Percentiles rank a stretch among this genome's conserved stretches.
phyloP scores from a whole-genome alignment of 495 filamentous ascomycete genomes.

The Penicillium egyptiacum region DNA sequence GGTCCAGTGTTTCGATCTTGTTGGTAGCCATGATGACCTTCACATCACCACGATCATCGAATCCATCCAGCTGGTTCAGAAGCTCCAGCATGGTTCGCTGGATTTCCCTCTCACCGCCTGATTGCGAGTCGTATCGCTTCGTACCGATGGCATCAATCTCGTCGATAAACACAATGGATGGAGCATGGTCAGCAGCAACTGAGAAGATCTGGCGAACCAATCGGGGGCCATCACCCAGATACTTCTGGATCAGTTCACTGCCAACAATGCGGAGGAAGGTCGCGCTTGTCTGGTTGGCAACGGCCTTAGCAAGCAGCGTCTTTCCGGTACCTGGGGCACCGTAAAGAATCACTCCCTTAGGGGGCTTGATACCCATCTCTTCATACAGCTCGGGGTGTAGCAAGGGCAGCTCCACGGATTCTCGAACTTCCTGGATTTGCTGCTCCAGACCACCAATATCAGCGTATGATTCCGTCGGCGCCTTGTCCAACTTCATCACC shows the following conservation, averaged over 20 bases:
- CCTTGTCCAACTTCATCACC: slow-evolving; percentile 99
- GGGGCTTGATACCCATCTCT: slow-evolving; percentile 99
- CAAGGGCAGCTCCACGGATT: slow-evolving; percentile 93
- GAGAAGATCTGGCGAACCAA: slow-evolving; percentile 97
- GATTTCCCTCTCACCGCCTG: slow-evolving; percentile 94
- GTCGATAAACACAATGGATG: slow-evolving; percentile 98
- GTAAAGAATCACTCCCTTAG: slow-evolving; percentile 99
- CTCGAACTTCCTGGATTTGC: slow-evolving; percentile 97
- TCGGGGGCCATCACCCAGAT: slow-evolving; percentile 92
- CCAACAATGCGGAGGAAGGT: slow-evolving; percentile 98
- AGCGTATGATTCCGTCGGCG: slow-evolving; percentile 95
- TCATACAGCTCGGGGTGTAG: slow-evolving; percentile 98
- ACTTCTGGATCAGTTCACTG: slow-evolving; percentile 98
- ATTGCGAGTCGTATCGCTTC: slow-evolving; percentile 97
- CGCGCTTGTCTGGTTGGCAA: slow-evolving; percentile 97
- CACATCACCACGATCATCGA: slow-evolving; percentile 98
- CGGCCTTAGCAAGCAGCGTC: slow-evolving; percentile 94
- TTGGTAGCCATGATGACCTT: slow-evolving; percentile 99
- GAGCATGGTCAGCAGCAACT: slow-evolving; percentile 92
- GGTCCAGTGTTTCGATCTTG: slow-evolving; percentile 98
- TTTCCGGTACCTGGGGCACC: slow-evolving; percentile 97
- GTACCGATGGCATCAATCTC: slow-evolving; percentile 99
- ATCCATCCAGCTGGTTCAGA: slow-evolving; percentile 97
- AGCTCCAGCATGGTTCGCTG: slow-evolving; percentile 99
- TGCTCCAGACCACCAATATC: slow-evolving; percentile 95